Base-by-base conservation (phyloP, 768 basidiomycete genomes). In the Hericium rajendrae region DNA sequence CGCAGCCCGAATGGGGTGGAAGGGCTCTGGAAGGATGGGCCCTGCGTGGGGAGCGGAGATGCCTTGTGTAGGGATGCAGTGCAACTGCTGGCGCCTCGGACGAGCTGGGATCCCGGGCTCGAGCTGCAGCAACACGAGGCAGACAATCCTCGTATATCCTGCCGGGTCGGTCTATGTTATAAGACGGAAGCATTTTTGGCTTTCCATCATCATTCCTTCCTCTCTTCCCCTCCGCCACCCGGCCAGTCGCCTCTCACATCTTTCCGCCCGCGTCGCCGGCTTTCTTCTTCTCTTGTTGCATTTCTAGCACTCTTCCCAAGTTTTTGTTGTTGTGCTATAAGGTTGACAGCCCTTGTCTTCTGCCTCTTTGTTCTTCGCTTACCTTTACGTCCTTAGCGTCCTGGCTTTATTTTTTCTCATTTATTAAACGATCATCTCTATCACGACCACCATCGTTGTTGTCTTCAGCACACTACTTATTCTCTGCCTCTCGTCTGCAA, bases 261-360 rank as follows among this genome's bases (percentile, higher is more conserved):
- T 48, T 54, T 59, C 63, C 63, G 58, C 50, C 61, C 58, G 56
- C 60, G 68, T 71, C 68, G 32, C 32, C 32, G 62, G 64, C 66
- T 63, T 65, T 70, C 64, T 67, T 66, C 61, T 69, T 63, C 50
- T 48, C 51, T 38, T 24, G 20, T 55, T 58, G 51, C 55, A 6
- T 57, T 48, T 56, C 61, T 63, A 67, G 67, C 66, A 71, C 71
- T 70, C 32, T 67, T 70, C 66, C 69, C 66, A 73, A 72, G 72
- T 73, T 75, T 71, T 65, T 64, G 74, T 65, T 62, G 69, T 69
- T 66, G 59, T 58, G 61, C 62, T 62, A 54, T 58, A 58, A 62
- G 49, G 49, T 51, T 10, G 10, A 6, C 43, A 22, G 13, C 43
- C 22, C 43, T 46, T 51, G 24, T 51, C 49, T 26, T 51, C 26